Evolutionary conservation across 2,329 filamentous ascomycete species (phyloP).

Genomic region (Cercospora sp.): DNA sequence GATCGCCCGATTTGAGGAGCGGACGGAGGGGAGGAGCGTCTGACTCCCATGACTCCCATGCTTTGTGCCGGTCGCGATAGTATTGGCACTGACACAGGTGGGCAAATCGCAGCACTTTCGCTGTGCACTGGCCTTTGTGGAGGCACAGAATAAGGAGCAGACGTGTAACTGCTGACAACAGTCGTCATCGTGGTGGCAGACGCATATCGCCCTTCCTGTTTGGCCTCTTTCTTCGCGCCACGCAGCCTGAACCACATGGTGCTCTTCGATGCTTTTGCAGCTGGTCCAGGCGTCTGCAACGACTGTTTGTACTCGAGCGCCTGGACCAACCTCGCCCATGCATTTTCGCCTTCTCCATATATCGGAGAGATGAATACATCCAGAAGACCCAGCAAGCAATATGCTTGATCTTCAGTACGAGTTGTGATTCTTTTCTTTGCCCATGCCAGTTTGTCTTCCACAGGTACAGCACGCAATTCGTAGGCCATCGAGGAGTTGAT

Average conservation of each 20-base stretch:
- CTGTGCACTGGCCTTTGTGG: not conserved
- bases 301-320: not conserved
- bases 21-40: not conserved
- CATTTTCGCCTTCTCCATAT: constrained; percentile 1
- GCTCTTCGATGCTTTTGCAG: not conserved
- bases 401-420: not conserved
- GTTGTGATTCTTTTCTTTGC: not conserved
- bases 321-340: not conserved
- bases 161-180: not conserved
- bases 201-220: not conserved
- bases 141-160: not conserved
- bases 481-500: not conserved
- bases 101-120: not conserved
- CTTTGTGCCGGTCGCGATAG: not conserved
- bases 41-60: not conserved
- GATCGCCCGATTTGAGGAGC: not conserved
- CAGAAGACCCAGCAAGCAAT: constrained; percentile 5
- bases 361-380: not conserved
- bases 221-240: not conserved
- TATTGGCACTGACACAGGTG: not conserved
- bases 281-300: not conserved
- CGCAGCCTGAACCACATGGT: not conserved
- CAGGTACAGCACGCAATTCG: not conserved
- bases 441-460: not conserved
- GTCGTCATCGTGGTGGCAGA: not conserved